These are phyloP conservation scores for Coniochaeta sp. DNA, from an alignment of 2,329 filamentous ascomycete genomes.

Conservation along the genomic window DNA sequence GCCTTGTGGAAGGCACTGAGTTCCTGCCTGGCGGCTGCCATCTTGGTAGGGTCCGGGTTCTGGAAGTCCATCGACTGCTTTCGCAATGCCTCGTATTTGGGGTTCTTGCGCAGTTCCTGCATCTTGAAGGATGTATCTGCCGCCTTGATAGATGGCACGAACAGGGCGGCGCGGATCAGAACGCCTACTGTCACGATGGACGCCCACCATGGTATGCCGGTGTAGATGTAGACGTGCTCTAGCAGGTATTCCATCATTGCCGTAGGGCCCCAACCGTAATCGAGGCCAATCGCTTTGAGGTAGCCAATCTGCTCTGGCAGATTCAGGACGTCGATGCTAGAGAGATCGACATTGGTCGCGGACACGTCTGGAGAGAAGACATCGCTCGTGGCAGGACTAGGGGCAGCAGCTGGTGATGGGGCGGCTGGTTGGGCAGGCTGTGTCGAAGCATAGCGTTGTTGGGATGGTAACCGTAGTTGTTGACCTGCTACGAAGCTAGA, in stretches of 20 bases:
- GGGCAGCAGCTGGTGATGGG: neutral
- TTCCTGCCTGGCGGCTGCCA: conserved; percentile 37
- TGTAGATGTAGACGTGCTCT: conserved; percentile 74
- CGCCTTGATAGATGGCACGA: conserved; percentile 57
- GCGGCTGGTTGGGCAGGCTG: conserved; percentile 8
- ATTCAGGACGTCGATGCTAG: conserved; percentile 39
- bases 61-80: conserved; percentile 39
- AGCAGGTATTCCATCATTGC: conserved; percentile 65
- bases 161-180: conserved; percentile 54
- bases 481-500: conserved; percentile 9
- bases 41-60: conserved; percentile 36
- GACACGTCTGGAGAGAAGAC: conserved; percentile 6
- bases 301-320: conserved; percentile 76
- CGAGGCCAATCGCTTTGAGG: conserved; percentile 71
- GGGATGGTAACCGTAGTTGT: conserved; percentile 8
- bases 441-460: conserved; percentile 19
- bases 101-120: conserved; percentile 45
- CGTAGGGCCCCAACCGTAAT: conserved; percentile 80
- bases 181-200: conserved; percentile 62
- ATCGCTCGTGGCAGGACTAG: conserved; percentile 5
- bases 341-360: conserved; percentile 19
- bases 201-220: conserved; percentile 74
- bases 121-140: conserved; percentile 57
- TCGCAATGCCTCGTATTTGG: conserved; percentile 42
- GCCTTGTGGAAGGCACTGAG: conserved; percentile 42